Base-by-base conservation (phyloP, 306 rosid genomes). In the Lathyrus sativus region DNA sequence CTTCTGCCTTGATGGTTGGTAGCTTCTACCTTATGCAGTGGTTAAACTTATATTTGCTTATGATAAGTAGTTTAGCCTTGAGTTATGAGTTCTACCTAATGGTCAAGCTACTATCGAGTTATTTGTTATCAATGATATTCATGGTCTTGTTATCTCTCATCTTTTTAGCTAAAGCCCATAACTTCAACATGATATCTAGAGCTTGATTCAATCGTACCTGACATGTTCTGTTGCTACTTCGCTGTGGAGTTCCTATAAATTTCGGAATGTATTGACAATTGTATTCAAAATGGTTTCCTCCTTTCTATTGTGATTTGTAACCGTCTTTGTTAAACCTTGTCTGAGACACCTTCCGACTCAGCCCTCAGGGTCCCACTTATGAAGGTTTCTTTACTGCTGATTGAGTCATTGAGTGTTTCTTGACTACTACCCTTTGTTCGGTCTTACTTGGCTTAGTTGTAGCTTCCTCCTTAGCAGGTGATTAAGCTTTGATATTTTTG, bases 401-500 rank as follows among this genome's bases (percentile, higher is more conserved):
- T 24, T 54, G 37, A 24, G 37, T n/a, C 39, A 35, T 35, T 35
- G 35, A 7, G 9, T 7, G 6, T 10, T 51, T 51, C 31, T 15
- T 11, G 4, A 26, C 33, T 54, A 24, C 39, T 7, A 8, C 15
- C 0, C 12, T 22, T 7, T 35, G 15, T 54, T 24, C 9, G 0
- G 15, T 22, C 9, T 50, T 11, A 50, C 6, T 50, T 18, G 26
- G 15, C 48, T 35, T 35, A 8, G 39, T 35, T 35, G 7, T 35
- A 35, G 55, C 55, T 49, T 15, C 55, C 8, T 19, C 26, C 3
- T 49, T 7, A 14, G 61, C 12, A 13, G 39, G 62, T 56, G 41
- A 37, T 56, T 56, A 28, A 6, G 62, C 18, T 50, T 18, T 50
- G 29, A 50, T 18, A 50, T 50, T 18, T 50, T 50, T 50, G 57